phyloP scores from a whole-genome alignment of 192 early-diverging fungal genomes.

The Rhizoclosmatium globosum region DNA sequence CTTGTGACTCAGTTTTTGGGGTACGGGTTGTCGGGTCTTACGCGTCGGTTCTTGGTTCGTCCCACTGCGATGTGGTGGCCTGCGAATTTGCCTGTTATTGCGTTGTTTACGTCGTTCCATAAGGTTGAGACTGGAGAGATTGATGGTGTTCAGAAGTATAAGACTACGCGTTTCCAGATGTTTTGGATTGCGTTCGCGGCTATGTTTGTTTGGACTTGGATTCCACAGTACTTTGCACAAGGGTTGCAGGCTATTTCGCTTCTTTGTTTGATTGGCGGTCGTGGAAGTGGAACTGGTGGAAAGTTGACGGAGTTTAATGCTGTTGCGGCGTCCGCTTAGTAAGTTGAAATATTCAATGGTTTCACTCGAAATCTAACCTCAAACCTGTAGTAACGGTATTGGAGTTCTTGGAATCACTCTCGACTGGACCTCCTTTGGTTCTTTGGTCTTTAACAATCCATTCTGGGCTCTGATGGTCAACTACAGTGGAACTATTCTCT shows the following conservation, averaged over 20 bases:
- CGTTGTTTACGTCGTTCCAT: not conserved
- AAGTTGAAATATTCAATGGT: no score
- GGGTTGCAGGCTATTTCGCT: not conserved
- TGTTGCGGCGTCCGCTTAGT: not conserved
- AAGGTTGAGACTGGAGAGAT: not conserved
- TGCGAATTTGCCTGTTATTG: not conserved
- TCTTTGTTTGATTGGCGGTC: constrained; percentile 20
- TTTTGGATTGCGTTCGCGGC: constrained; percentile 16
- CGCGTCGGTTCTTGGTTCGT: constrained; percentile 80
- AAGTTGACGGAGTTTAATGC: not conserved
- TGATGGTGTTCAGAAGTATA: not conserved
- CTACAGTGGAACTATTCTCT: no score
- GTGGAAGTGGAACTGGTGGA: not conserved
- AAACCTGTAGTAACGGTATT: constrained; percentile 5
- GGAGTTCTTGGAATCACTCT: constrained; percentile 32
- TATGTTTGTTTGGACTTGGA: constrained; percentile 22
- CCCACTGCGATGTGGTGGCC: constrained; percentile 75
- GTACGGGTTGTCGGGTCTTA: constrained; percentile 72
- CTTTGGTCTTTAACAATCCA: no score
- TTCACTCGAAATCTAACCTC: no score
- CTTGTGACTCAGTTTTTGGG: constrained; percentile 63
- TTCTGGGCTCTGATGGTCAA: no score
- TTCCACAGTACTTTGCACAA: constrained; percentile 17
- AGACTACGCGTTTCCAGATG: not conserved
- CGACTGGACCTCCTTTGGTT: constrained; percentile 19